phyloP scores from a whole-genome alignment of 2,329 filamentous ascomycete species.

The Monilinia polystroma region DNA sequence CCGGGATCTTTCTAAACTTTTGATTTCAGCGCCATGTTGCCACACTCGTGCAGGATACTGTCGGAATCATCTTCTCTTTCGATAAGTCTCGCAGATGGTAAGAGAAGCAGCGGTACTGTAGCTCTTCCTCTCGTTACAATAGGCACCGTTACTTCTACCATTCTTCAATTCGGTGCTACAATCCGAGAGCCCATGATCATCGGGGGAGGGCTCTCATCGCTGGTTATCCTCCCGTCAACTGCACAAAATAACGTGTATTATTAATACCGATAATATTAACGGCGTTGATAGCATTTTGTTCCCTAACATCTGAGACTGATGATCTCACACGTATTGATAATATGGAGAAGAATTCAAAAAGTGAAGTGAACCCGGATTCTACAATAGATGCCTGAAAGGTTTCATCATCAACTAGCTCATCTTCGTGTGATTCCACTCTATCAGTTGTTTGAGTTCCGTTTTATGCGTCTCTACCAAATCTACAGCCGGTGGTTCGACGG shows the following conservation, averaged over 20 bases:
- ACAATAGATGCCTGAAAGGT: background rate
- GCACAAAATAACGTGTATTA: background rate
- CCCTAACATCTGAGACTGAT: background rate
- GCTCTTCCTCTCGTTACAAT: background rate
- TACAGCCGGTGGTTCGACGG: background rate
- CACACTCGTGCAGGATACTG: background rate
- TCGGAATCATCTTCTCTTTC: background rate
- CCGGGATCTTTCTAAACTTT: background rate
- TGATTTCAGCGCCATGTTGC: background rate
- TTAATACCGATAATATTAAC: background rate
- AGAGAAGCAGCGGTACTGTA: background rate
- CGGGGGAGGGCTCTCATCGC: background rate
- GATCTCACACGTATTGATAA: background rate
- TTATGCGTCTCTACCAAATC: background rate
- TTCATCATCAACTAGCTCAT: background rate
- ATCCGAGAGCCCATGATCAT: background rate
- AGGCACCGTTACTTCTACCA: background rate
- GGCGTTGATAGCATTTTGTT: background rate
- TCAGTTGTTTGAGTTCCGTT: background rate
- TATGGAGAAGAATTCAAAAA: background rate
- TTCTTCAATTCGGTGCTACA: background rate
- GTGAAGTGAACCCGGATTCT: rapidly evolving
- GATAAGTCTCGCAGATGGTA: background rate
- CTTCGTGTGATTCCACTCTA: background rate
- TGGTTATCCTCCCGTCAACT: background rate